Percentiles rank a stretch among this genome's conserved stretches.
Evolutionary conservation across 1,284 basidiomycete species (phyloP).

Genomic region (Fistulinella cinereoalba): DNA sequence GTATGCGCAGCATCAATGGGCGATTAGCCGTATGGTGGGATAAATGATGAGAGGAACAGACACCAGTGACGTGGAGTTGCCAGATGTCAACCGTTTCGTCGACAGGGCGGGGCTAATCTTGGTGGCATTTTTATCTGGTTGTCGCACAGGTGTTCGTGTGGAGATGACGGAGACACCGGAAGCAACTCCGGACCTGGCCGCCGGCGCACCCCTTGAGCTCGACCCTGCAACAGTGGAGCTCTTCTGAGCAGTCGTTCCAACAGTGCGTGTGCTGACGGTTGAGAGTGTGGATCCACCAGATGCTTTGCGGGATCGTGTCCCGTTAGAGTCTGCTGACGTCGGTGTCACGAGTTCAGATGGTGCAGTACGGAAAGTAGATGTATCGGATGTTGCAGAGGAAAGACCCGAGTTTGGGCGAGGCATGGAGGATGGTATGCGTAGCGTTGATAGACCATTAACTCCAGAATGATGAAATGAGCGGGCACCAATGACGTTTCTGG

Average conservation of each 20-base stretch:
- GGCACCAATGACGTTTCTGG: constrained; percentile 14
- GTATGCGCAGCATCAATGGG: too few species aligned
- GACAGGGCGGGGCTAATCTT: constrained; percentile 25
- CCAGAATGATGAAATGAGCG: constrained; percentile 25
- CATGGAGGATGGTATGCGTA: constrained; percentile 36
- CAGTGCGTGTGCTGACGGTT: constrained; percentile 38
- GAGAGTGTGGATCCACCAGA: constrained; percentile 44
- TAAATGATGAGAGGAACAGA: too few species aligned
- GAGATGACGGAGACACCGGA: constrained; percentile 32
- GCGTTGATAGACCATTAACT: constrained; percentile 27
- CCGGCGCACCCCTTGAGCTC: constrained; percentile 9
- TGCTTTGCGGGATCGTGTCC: constrained; percentile 38
- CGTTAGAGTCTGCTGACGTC: constrained; percentile 27
- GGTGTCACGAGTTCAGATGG: constrained; percentile 40
- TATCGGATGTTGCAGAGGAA: too few species aligned
- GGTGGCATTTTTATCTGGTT: constrained; percentile 11
- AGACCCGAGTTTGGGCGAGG: too few species aligned
- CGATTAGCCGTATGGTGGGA: too few species aligned
- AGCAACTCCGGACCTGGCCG: constrained; percentile 19
- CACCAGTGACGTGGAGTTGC: too few species aligned
- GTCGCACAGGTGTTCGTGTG: constrained; percentile 21
- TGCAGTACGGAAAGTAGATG: constrained; percentile 63
- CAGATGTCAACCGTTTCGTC: constrained; percentile 22
- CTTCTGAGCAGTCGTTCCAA: constrained; percentile 29
- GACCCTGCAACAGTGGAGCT: not conserved